Conservation (phyloP, 2,329 filamentous ascomycete genomes). For the Lecanicillium sp. region DNA sequence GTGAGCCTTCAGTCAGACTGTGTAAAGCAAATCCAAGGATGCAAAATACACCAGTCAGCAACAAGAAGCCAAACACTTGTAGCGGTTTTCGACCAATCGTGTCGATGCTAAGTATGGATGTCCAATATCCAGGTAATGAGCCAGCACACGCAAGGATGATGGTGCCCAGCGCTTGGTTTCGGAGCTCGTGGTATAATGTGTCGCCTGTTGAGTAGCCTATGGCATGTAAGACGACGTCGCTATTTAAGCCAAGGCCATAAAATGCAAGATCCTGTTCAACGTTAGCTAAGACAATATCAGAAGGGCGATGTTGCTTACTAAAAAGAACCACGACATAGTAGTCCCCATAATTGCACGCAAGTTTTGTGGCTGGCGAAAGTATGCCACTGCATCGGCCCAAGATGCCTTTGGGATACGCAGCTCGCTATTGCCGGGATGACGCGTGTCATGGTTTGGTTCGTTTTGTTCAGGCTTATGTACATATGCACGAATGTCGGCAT, state of each 20-base stretch:
- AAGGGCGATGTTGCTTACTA: conserved; percentile 30
- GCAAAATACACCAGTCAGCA: conserved; percentile 54
- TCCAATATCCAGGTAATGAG: conserved; percentile 73
- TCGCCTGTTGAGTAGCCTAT: conserved; percentile 61
- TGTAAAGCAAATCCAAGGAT: conserved; percentile 54
- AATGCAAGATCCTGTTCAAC: conserved; percentile 53
- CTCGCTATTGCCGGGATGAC: conserved; percentile 34
- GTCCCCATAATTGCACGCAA: conserved; percentile 66
- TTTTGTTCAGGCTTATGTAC: conserved; percentile 31
- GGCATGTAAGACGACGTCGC: conserved; percentile 58
- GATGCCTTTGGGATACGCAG: conserved; percentile 61
- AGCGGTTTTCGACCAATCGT: conserved; percentile 70
- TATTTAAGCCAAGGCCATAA: conserved; percentile 69
- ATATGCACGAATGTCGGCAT: conserved; percentile 60
- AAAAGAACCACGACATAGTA: conserved; percentile 73
- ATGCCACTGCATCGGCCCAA: conserved; percentile 56
- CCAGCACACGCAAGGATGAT: conserved; percentile 71
- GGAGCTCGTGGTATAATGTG: conserved; percentile 60
- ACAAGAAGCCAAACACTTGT: conserved; percentile 53
- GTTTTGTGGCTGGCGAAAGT: conserved; percentile 64
- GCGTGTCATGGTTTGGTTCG: conserved; percentile 13
- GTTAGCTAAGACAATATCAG: not conserved
- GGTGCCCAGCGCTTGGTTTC: conserved; percentile 67
- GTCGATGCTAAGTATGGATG: conserved; percentile 64
- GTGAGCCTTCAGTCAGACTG: conserved; percentile 34